Conservation (phyloP, 2,329 filamentous ascomycete genomes). For the Colletotrichum neosansevieriae region DNA sequence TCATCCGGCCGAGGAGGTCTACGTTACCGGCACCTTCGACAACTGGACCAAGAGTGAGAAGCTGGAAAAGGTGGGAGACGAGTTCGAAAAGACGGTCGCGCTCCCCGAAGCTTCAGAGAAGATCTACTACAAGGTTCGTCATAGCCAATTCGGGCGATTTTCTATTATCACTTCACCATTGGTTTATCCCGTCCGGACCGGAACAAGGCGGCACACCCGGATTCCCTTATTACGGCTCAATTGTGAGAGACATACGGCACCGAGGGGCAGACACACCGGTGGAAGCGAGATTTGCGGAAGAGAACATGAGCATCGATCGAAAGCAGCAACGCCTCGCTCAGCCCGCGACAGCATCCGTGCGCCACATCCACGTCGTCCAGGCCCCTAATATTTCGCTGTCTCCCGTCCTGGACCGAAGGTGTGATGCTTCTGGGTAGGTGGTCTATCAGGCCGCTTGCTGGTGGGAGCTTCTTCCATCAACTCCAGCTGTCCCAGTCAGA, state of each 20-base stretch:
- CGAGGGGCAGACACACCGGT: conserved; percentile 17
- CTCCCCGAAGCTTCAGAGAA: conserved; percentile 76
- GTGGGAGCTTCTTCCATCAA: conserved; percentile 23
- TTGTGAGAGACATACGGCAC: conserved; percentile 11
- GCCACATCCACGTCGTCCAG: conserved; percentile 17
- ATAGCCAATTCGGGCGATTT: conserved; percentile 27
- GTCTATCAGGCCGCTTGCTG: conserved; percentile 19
- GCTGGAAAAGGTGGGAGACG: conserved; percentile 79
- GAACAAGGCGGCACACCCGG: conserved; percentile 31
- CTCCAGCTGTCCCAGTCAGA: conserved; percentile 20
- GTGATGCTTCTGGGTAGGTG: not conserved
- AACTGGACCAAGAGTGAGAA: conserved; percentile 90
- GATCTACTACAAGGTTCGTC: conserved; percentile 92
- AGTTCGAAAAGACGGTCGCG: conserved; percentile 85
- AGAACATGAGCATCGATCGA: conserved; percentile 24
- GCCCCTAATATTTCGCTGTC: conserved; percentile 22
- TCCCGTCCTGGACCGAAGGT: conserved; percentile 12
- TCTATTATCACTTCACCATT: conserved; percentile 31
- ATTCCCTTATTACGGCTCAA: conserved; percentile 14
- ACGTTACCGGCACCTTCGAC: conserved; percentile 96
- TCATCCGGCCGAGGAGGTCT: conserved; percentile 86
- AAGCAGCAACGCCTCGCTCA: conserved; percentile 36
- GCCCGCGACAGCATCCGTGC: conserved; percentile 38
- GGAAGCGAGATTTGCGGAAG: conserved; percentile 23
- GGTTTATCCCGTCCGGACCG: conserved; percentile 12